These are phyloP conservation scores for Leccinum pachyderme DNA, from an alignment of 1,284 basidiomycete species.

Conservation along the genomic window DNA sequence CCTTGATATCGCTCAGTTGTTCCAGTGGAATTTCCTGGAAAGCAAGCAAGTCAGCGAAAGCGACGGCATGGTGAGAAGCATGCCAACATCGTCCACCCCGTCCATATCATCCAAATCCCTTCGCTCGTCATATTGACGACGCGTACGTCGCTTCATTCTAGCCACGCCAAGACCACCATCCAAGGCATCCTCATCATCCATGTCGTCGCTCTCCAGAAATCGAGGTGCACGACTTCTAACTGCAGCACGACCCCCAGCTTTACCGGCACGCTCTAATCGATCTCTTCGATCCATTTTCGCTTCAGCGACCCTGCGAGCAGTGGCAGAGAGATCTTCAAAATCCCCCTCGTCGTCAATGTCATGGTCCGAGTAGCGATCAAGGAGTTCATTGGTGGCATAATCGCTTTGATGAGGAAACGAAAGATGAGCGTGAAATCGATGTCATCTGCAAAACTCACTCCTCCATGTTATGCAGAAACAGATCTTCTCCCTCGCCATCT, in stretches of 20 bases:
- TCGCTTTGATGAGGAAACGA: slow-evolving; percentile 55
- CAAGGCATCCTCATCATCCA: slow-evolving; percentile 60
- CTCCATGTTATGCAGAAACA: slow-evolving; percentile 80
- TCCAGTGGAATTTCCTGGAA: slow-evolving; percentile 90
- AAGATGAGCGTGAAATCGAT: slow-evolving; percentile 1
- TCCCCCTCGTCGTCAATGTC: slow-evolving; percentile 87
- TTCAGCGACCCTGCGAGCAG: slow-evolving; percentile 83
- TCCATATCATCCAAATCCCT: slow-evolving; percentile 83
- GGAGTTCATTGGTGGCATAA: slow-evolving; percentile 78
- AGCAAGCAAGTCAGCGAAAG: slow-evolving; percentile 5
- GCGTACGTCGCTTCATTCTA: slow-evolving; percentile 75
- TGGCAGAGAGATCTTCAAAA: slow-evolving; percentile 69
- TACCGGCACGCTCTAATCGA: slow-evolving; percentile 66
- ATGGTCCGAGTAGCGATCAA: slow-evolving; percentile 87
- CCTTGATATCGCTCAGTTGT: slow-evolving; percentile 96
- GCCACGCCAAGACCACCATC: slow-evolving; percentile 54
- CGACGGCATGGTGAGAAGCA: background rate
- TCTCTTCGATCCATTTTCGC: slow-evolving; percentile 87
- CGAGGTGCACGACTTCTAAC: slow-evolving; percentile 78
- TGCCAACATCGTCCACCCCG: slow-evolving; percentile 75
- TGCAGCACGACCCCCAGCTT: slow-evolving; percentile 66
- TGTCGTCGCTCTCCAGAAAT: slow-evolving; percentile 74
- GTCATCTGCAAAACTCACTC: slow-evolving; percentile 52
- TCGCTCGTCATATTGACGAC: slow-evolving; percentile 87
- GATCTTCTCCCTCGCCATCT: slow-evolving; percentile 89